Base-by-base conservation (phyloP, 2,329 filamentous ascomycete genomes). In the Paecilomyces sp. region DNA sequence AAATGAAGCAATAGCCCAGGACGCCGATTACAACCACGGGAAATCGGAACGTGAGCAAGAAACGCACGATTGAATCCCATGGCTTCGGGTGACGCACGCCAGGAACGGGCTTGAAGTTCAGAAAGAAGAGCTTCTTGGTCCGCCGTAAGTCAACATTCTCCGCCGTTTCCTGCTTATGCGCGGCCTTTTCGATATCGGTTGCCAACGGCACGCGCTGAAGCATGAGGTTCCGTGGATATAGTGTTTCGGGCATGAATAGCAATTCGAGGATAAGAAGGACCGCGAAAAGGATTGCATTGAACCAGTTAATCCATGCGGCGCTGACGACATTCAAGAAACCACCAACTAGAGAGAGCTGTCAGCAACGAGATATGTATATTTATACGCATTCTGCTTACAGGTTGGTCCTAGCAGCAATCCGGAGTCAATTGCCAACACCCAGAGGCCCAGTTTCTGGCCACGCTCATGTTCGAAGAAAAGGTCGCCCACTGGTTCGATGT, bases 401-500 rank as follows among this genome's bases (percentile, higher is more conserved):
- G 80, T 74, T 6, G 79, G 79, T 3, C 81, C 81, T 3, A 81
- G 66, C 0, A 84, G 72, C 4, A 82, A 71, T 3, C 83, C 83
- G 4, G 78, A 70, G 63, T 84, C 81, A 54, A 83, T 76, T n/a
- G 83, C 80, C 51, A 85, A 70, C 2, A 83, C 82, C 82, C 83
- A 85, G 13, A 85, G 65, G 0, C 83, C 83, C 28, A 85, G 73
- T 64, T 83, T 82, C 59, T 79, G 76, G 0, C 83, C 83, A 15
- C 82, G 74, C 66, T 85, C 78, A 63, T 84, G 79, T 64, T 84
- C 81, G 64, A 82, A 85, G 64, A 83, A 85, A 15, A 84, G 64
- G 68, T 84, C 82, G 62, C 80, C 80, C 60, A 83, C 73, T 71
- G n/a, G 1, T 28, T 15, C 22, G 6, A n/a, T 9, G n/a, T 54